These are phyloP conservation scores for Pinus tabuliformis DNA, from an alignment of 75 land plant genomes.

Conservation along the genomic window DNA sequence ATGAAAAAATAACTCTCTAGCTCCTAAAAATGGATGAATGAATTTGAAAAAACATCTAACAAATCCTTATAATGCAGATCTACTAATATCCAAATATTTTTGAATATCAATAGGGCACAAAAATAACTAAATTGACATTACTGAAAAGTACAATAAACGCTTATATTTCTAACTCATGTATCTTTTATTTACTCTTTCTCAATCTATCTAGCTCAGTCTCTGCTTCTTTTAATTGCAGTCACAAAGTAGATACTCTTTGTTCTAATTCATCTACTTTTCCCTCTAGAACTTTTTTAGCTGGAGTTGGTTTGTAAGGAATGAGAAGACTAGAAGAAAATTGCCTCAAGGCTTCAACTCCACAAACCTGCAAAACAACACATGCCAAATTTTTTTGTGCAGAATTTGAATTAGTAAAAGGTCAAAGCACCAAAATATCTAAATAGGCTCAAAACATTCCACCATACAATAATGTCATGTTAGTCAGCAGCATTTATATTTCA, in stretches of 20 bases:
- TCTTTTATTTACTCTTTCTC: conserved; percentile 63
- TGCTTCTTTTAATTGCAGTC: conserved; percentile 37
- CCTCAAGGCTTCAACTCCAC: conserved; percentile 73
- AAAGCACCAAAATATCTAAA: conserved; percentile 6
- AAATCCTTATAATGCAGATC: not conserved
- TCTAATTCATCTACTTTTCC: conserved; percentile 54
- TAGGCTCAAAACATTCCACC: not conserved
- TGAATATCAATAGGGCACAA: not conserved
- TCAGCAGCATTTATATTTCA: not conserved
- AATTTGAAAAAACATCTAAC: not conserved
- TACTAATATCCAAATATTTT: not conserved
- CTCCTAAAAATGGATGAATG: not conserved
- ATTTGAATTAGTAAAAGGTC: not conserved
- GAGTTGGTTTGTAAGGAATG: conserved; percentile 48
- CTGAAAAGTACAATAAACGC: not conserved
- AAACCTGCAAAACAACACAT: conserved; percentile 43
- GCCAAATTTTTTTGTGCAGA: not conserved
- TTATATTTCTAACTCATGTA: not conserved
- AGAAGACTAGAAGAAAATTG: conserved; percentile 56
- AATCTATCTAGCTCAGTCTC: conserved; percentile 65
- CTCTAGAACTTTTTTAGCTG: conserved; percentile 2
- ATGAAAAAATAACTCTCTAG: not conserved
- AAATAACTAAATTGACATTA: not conserved
- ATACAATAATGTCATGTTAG: not conserved
- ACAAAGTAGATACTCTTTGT: conserved; percentile 38